phyloP scores from a whole-genome alignment of 805 yeast species.

The Nakazawaea ambrosiae region DNA sequence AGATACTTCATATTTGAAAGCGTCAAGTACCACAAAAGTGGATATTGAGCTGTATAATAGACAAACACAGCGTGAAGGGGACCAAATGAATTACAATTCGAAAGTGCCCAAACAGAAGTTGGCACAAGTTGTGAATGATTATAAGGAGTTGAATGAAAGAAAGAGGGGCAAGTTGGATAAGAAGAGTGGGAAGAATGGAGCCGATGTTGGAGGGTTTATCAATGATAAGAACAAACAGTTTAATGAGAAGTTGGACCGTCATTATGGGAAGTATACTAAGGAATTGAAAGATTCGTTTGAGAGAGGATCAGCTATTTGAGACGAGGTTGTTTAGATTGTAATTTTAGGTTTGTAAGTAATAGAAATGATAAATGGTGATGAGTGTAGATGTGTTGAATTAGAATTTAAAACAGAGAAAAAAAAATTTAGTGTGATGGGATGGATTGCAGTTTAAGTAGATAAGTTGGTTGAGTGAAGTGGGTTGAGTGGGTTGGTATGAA shows the following conservation, averaged over 20 bases:
- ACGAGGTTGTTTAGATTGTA: no score
- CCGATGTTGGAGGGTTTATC: constrained; percentile 36
- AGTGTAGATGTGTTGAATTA: no score
- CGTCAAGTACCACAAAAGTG: constrained; percentile 29
- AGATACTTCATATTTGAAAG: constrained; percentile 51
- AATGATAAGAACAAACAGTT: constrained; percentile 71
- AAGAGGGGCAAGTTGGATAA: constrained; percentile 30
- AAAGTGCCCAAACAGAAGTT: constrained; percentile 31
- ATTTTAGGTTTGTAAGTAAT: no score
- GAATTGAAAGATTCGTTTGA: constrained; percentile 18
- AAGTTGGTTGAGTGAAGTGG: no score
- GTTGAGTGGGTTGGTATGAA: no score
- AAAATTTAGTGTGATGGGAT: no score
- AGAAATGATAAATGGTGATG: no score
- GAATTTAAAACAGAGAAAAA: no score
- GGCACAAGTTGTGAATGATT: constrained; percentile 24
- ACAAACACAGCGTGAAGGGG: constrained; percentile 19
- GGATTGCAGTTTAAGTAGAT: no score
- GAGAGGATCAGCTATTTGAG: constrained; percentile 15
- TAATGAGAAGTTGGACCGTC: constrained; percentile 59
- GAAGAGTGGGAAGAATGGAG: constrained; percentile 28
- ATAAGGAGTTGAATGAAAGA: constrained; percentile 29
- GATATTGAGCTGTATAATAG: constrained; percentile 35
- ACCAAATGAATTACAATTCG: constrained; percentile 19
- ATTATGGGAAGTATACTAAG: constrained; percentile 33